Conservation (phyloP, 2,329 filamentous ascomycete species). For the Ustulina deusta region DNA sequence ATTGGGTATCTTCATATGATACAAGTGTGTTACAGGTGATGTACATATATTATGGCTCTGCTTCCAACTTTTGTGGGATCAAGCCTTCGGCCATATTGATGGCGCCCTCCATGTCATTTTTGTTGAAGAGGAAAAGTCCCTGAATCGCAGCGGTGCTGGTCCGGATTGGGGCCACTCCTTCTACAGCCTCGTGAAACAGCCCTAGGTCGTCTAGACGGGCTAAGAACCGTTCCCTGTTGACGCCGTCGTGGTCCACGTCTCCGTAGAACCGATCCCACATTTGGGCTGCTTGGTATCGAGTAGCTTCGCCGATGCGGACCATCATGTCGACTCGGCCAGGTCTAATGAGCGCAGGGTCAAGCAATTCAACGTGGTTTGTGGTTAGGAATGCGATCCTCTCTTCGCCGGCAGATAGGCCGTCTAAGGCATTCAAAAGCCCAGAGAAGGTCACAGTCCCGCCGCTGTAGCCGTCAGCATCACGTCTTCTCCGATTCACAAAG, state of each 20-base stretch:
- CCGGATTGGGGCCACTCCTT: constrained; percentile 57
- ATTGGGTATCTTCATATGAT: constrained; percentile 45
- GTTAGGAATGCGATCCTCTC: constrained; percentile 95
- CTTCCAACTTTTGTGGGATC: constrained; percentile 68
- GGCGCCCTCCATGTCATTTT: constrained; percentile 87
- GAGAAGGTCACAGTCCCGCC: constrained; percentile 95
- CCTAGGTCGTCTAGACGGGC: constrained; percentile 75
- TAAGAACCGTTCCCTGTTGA: constrained; percentile 76
- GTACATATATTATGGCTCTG: constrained; percentile 50
- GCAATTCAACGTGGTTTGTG: constrained; percentile 90
- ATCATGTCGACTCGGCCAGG: constrained; percentile 96
- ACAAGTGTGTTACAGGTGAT: constrained; percentile 41
- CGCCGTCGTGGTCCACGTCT: constrained; percentile 75
- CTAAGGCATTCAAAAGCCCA: constrained; percentile 84
- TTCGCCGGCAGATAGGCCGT: constrained; percentile 94
- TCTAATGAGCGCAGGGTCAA: constrained; percentile 89
- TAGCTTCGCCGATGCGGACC: constrained; percentile 88
- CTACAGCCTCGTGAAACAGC: constrained; percentile 71
- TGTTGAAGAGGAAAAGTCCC: constrained; percentile 95
- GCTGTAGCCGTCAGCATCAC: constrained; percentile 83
- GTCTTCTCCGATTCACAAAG: constrained; percentile 82
- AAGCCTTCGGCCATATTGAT: constrained; percentile 81
- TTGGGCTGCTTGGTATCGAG: constrained; percentile 81
- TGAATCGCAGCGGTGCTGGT: constrained; percentile 94
- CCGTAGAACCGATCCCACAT: constrained; percentile 98